These are phyloP conservation scores for Avena atlantica DNA, from an alignment of 176 grass and related monocot species.

Conservation along the genomic window DNA sequence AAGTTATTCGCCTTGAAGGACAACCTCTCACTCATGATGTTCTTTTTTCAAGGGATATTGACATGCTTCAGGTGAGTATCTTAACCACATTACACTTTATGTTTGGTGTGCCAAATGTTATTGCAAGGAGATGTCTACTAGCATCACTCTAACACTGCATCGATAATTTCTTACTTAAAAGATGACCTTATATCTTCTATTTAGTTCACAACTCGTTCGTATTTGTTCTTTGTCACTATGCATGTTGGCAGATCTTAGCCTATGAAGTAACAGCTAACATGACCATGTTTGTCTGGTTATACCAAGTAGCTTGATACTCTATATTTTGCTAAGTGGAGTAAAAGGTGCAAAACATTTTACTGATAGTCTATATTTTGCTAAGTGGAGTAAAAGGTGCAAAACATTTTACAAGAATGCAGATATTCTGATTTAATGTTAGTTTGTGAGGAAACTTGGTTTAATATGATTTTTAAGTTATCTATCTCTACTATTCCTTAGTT, in stretches of 20 bases:
- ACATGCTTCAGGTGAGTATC: slow-evolving; percentile 80
- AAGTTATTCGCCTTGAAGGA: slow-evolving; percentile 86
- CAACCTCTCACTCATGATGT: slow-evolving; percentile 78
- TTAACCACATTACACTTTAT: neutral
- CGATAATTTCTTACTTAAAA: neutral
- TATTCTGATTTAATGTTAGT: neutral
- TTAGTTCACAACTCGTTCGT: neutral
- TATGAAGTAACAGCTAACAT: neutral
- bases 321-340: neutral
- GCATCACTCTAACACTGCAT: neutral
- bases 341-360: neutral
- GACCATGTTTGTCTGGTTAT: slow-evolving; percentile 12
- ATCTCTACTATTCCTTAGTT: neutral
- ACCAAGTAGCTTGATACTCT: neutral
- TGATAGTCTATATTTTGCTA: neutral
- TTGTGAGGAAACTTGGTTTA: neutral
- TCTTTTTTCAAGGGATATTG: slow-evolving; percentile 74
- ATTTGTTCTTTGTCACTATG: neutral
- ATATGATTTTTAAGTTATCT: neutral
- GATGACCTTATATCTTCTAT: neutral
- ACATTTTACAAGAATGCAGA: neutral
- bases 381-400: neutral
- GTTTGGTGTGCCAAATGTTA: neutral
- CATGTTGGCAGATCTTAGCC: neutral
- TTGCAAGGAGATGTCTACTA: neutral